Base-by-base conservation (phyloP, 768 basidiomycete genomes). In the Omphalotus guepiniiformis region DNA sequence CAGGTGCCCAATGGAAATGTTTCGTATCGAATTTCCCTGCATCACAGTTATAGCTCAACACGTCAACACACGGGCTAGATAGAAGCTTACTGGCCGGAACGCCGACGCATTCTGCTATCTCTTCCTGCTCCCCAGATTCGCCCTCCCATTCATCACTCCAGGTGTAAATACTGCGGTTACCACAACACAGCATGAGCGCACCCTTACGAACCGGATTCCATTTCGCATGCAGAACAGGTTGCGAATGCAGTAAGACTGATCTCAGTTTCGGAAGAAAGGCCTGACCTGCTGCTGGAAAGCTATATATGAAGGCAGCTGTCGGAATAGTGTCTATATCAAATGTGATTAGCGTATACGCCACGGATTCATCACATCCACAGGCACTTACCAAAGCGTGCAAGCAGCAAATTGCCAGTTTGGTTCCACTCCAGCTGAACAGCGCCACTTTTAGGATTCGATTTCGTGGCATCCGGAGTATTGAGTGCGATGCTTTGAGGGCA, bases 191-290 rank as follows among this genome's bases (percentile, higher is more conserved):
- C 0, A 73, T 79, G 19, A 93, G 63, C 43, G 71, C 81, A 4
- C 86, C 88, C 57, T 79, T 78, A n/a, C 85, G 79, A n/a, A 79
- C 76, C 25, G 91, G 89, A 59, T 89, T 93, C 93, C 93, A 94
- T 39, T 73, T 71, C 5, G 83, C 87, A 40, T 76, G 76, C 32
- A 79, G 60, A 22, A 94, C 77, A 2, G 82, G 73, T 36, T 76
- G 70, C 3, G 71, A 63, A 56, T 93, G 88, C 19, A 85, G 48
- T 45, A 94, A 64, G 2, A 92, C 80, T 28, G 76, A 78, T 41
- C 85, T 74, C 37, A 93, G 59, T 25, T 66, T 74, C 2, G 88
- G 88, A 23, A 65, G 59, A 53, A 82, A 84, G 5, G 72, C 68
- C 54, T 80, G 73, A 4, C 76, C 66, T 1, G 81, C 66, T 1